phyloP scores from a whole-genome alignment of 2,329 filamentous ascomycete species.

The Spiromastix sp. region DNA sequence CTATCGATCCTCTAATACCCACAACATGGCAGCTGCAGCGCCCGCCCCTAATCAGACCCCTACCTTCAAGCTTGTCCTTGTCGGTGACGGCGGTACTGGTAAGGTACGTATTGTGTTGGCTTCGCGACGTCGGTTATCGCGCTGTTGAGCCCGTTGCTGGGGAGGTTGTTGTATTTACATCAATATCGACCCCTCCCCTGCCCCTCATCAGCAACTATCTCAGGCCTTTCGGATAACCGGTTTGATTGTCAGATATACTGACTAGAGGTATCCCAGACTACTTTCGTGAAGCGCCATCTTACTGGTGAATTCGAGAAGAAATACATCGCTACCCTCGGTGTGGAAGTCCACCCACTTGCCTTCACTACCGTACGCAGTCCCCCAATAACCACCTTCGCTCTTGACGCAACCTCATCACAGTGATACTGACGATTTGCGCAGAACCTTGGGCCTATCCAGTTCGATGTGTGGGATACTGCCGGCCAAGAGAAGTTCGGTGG shows the following conservation, averaged over 20 bases:
- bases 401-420: background rate
- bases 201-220: constrained; percentile 6
- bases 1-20: constrained; percentile 17
- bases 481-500: constrained; percentile 99
- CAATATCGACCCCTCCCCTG: no score
- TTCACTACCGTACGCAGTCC: constrained; percentile 82
- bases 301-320: constrained; percentile 99
- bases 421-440: constrained; percentile 19
- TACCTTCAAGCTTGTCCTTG: constrained; percentile 99
- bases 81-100: constrained; percentile 97
- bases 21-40: constrained; percentile 38
- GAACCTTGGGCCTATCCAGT: constrained; percentile 95
- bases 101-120: constrained; percentile 73
- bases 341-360: constrained; percentile 95
- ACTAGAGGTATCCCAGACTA: constrained; percentile 61
- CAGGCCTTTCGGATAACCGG: constrained; percentile 1
- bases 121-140: no score
- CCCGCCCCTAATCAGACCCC: constrained; percentile 30
- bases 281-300: constrained; percentile 99
- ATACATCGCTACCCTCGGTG: constrained; percentile 98
- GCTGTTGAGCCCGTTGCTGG: no score
- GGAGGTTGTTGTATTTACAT: no score
- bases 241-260: background rate
- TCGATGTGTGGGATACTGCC: constrained; percentile 99
- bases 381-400: constrained; percentile 2